These are phyloP conservation scores for Penicillium paxilli DNA, from an alignment of 495 filamentous ascomycete species.

Conservation along the genomic window DNA sequence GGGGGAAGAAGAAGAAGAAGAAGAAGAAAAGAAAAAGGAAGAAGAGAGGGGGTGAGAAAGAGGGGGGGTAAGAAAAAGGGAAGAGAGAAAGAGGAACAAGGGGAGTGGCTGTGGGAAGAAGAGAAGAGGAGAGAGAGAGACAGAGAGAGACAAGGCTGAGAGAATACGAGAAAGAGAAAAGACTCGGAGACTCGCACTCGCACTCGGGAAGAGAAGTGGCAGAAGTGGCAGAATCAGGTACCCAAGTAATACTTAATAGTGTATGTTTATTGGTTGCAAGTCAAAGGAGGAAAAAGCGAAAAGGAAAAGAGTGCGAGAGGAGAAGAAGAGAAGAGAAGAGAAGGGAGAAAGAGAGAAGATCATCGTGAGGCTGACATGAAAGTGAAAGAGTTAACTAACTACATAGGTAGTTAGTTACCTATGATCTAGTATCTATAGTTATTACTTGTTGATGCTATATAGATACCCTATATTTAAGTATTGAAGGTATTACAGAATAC, in stretches of 20 bases:
- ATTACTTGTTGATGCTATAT: too few species aligned
- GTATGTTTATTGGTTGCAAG: neutral
- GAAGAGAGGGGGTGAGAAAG: constrained; percentile 5
- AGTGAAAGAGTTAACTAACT: too few species aligned
- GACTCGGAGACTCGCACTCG: too few species aligned
- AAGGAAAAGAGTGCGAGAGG: neutral
- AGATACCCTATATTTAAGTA: too few species aligned
- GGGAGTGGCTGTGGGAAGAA: constrained; percentile 6
- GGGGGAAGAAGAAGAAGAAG: neutral
- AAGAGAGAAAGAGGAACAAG: constrained; percentile 12
- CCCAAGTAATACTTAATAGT: too few species aligned
- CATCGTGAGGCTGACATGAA: too few species aligned
- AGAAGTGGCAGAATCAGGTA: neutral
- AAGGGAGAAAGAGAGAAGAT: too few species aligned
- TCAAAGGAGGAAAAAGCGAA: neutral
- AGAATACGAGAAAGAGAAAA: constrained; percentile 6
- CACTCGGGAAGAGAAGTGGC: neutral
- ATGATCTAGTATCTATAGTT: too few species aligned
- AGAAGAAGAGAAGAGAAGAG: too few species aligned
- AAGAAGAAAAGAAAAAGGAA: constrained; percentile 11
- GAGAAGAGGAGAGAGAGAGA: constrained; percentile 17
- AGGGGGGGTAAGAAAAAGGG: constrained; percentile 11
- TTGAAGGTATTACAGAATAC: too few species aligned
- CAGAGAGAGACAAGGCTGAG: constrained; percentile 15
- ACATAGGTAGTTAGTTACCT: too few species aligned